These are phyloP conservation scores for Coccinonectria pachysandricola DNA, from an alignment of 2,329 filamentous ascomycete species.

Conservation along the genomic window DNA sequence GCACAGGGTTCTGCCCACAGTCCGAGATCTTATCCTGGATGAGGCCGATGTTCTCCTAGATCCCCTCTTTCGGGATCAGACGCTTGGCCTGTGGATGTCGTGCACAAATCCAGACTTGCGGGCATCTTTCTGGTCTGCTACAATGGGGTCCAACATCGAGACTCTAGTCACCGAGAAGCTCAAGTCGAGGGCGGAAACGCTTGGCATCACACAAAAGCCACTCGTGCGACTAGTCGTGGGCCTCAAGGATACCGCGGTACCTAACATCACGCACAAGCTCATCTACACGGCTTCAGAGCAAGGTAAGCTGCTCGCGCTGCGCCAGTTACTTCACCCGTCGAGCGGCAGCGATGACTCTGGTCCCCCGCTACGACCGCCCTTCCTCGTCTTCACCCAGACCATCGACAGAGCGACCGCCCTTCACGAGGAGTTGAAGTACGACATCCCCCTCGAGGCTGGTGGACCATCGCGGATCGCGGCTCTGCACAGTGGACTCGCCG, in stretches of 20 bases:
- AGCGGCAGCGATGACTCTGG: constrained; percentile 40
- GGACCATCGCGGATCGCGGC: constrained; percentile 78
- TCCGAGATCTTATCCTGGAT: constrained; percentile 71
- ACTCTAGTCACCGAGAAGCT: constrained; percentile 62
- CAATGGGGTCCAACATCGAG: constrained; percentile 91
- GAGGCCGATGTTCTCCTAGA: constrained; percentile 94
- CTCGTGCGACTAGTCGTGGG: constrained; percentile 86
- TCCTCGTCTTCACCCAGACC: constrained; percentile 93
- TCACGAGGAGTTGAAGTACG: constrained; percentile 83
- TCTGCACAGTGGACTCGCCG: constrained; percentile 76
- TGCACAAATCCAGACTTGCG: constrained; percentile 62
- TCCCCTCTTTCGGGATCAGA: constrained; percentile 81
- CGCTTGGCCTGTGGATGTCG: constrained; percentile 70
- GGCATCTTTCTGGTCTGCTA: constrained; percentile 87
- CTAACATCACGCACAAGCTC: constrained; percentile 81
- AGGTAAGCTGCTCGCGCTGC: constrained; percentile 83
- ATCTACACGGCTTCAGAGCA: constrained; percentile 87
- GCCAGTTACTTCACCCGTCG: constrained; percentile 76
- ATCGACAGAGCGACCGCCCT: constrained; percentile 83
- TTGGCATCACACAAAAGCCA: constrained; percentile 31
- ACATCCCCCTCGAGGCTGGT: constrained; percentile 82
- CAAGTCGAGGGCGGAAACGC: constrained; percentile 35
- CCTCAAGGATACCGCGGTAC: constrained; percentile 88
- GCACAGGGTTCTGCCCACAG: constrained; percentile 48
- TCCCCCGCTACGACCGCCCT: constrained; percentile 66